Conservation (phyloP, 1,284 basidiomycete species). For the Leccinum colubrinum region DNA sequence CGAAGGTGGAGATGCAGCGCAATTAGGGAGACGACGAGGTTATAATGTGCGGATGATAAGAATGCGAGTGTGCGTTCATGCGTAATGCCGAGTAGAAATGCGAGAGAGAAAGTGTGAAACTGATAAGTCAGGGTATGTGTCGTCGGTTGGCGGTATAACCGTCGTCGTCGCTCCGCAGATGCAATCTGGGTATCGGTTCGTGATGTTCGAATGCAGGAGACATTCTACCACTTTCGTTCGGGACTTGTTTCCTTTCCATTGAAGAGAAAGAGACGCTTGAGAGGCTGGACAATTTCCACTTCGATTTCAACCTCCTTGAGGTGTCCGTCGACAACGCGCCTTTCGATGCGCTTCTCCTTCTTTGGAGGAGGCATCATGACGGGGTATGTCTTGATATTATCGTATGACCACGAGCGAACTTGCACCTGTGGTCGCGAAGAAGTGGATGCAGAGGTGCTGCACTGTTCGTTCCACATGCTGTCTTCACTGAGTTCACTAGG, state of each 20-base stretch:
- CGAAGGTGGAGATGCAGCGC: constrained; percentile 26
- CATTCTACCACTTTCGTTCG: constrained; percentile 29
- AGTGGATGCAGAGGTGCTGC: constrained; percentile 11
- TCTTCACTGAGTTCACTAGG: constrained; percentile 35
- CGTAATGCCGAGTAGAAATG: constrained; percentile 23
- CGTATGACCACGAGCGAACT: constrained; percentile 70
- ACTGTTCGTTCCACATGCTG: constrained; percentile 29
- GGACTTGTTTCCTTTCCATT: constrained; percentile 33
- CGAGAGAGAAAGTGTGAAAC: constrained; percentile 11
- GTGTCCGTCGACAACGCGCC: constrained; percentile 49
- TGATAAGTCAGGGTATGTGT: constrained; percentile 39
- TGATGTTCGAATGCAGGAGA: constrained; percentile 8
- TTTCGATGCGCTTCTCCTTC: constrained; percentile 52
- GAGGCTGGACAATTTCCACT: constrained; percentile 46
- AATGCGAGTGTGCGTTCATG: constrained; percentile 25
- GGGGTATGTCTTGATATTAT: constrained; percentile 63
- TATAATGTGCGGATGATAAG: constrained; percentile 28
- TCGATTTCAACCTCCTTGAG: constrained; percentile 48
- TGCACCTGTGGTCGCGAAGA: constrained; percentile 30
- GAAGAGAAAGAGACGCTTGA: constrained; percentile 51
- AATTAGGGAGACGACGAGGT: constrained; percentile 32
- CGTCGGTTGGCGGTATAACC: constrained; percentile 33
- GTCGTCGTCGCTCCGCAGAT: constrained; percentile 28
- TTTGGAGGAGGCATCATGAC: constrained; percentile 54
- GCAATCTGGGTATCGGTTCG: constrained; percentile 29